Percentiles rank a stretch among this genome's conserved stretches.
Evolutionary conservation across 78 protist species (phyloP).

Genomic region (Monocercomonoides exilis): DNA sequence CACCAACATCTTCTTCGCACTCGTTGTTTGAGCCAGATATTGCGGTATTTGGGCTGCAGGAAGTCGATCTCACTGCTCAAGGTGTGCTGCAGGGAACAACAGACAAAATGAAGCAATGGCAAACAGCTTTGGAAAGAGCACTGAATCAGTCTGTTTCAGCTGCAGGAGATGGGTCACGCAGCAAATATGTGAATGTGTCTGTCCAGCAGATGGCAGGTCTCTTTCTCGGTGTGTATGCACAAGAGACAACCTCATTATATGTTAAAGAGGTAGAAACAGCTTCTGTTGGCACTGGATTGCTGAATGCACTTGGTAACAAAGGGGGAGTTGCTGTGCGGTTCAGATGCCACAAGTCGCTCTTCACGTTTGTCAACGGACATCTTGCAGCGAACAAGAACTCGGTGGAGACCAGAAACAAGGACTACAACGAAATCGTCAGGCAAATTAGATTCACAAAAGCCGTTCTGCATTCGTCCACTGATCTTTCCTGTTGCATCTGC

Average conservation of each 20-base stretch:
- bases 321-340: constrained; percentile 74
- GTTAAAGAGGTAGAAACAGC: background rate
- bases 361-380: constrained; percentile 68
- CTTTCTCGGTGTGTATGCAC: background rate
- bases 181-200: background rate
- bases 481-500: background rate
- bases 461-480: background rate
- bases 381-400: constrained; percentile 82
- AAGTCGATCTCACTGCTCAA: background rate
- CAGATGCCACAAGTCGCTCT: constrained; percentile 42
- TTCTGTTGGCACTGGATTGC: background rate
- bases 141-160: background rate
- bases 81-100: background rate
- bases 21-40: no score
- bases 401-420: constrained; percentile 43
- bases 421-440: constrained; percentile 16
- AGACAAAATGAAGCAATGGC: background rate
- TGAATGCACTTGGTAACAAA: constrained; percentile 62
- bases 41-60: background rate
- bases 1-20: no score
- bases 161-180: background rate
- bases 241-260: background rate
- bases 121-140: background rate
- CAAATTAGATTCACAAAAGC: background rate
- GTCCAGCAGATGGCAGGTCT: background rate